A percentile compares a stretch with the other conserved stretches of the same genome.
Evolutionary conservation across 2,329 filamentous ascomycete genomes (phyloP).

Genomic region (Exophiala oligosperma): DNA sequence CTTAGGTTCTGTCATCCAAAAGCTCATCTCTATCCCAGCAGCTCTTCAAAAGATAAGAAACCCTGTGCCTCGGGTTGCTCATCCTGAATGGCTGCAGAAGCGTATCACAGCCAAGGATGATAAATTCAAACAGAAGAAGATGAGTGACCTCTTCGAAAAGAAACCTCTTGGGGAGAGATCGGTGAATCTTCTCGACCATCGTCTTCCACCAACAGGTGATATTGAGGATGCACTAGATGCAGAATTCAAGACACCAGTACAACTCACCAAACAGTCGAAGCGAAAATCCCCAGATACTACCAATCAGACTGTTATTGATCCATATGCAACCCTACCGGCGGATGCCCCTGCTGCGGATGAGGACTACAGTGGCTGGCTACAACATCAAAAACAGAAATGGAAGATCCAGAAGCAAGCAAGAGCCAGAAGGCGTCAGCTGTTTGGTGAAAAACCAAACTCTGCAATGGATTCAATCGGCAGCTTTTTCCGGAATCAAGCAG

Average conservation of each 20-base stretch:
- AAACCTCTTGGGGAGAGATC: conserved; percentile 51
- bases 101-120: conserved; percentile 95
- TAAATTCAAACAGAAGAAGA: conserved; percentile 96
- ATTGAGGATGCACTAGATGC: conserved; percentile 79
- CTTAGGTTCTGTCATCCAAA: conserved; percentile 95
- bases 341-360: conserved; percentile 81
- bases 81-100: conserved; percentile 95
- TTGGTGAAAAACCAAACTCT: conserved; percentile 75
- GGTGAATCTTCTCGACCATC: conserved; percentile 59
- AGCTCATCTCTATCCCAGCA: conserved; percentile 96
- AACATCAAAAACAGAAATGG: conserved; percentile 99
- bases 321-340: conserved; percentile 77
- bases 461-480: conserved; percentile 63
- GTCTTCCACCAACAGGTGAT: conserved; percentile 60
- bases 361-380: conserved; percentile 83
- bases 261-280: conserved; percentile 64
- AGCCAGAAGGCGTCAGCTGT: conserved; percentile 80
- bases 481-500: conserved; percentile 88
- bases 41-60: conserved; percentile 94
- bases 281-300: conserved; percentile 64
- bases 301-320: conserved; percentile 62
- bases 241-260: conserved; percentile 64
- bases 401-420: conserved; percentile 93
- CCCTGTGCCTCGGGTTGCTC: conserved; percentile 86
- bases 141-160: conserved; percentile 82